A percentile compares a stretch with the other conserved stretches of the same genome.
Conservation (phyloP, 805 yeast genomes). For the Hemisphaericaspora nanyangensis region DNA sequence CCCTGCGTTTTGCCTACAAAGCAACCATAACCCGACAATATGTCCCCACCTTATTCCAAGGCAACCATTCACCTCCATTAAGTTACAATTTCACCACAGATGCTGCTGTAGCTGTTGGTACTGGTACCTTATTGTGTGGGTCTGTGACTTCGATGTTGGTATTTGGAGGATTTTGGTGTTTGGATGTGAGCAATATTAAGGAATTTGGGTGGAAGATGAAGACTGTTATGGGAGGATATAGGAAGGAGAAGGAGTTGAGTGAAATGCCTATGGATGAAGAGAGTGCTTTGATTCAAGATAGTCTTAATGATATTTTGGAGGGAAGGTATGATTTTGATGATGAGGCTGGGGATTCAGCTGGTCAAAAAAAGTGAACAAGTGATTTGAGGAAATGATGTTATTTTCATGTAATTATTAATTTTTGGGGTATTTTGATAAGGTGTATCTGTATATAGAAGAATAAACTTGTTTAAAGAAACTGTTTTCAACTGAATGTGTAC, state of each 20-base stretch:
- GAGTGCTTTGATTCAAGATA: slow-evolving; percentile 52
- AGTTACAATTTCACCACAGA: slow-evolving; percentile 71
- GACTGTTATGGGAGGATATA: slow-evolving; percentile 62
- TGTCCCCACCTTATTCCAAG: slow-evolving; percentile 73
- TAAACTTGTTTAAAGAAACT: too few species aligned
- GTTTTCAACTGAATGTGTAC: too few species aligned
- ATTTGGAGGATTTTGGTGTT: slow-evolving; percentile 76
- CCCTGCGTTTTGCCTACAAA: slow-evolving; percentile 71
- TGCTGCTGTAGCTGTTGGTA: slow-evolving; percentile 79
- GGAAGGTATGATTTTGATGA: slow-evolving; percentile 36
- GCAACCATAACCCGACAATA: slow-evolving; percentile 72
- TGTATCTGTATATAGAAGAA: too few species aligned
- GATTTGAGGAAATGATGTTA: too few species aligned
- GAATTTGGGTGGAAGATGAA: slow-evolving; percentile 75
- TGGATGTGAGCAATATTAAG: slow-evolving; percentile 62
- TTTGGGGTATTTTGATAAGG: too few species aligned
- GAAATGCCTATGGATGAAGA: slow-evolving; percentile 51
- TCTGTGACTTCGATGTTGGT: slow-evolving; percentile 68
- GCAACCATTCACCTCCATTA: slow-evolving; percentile 83
- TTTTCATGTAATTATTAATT: too few species aligned
- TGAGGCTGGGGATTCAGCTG: too few species aligned
- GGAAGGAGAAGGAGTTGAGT: slow-evolving; percentile 46
- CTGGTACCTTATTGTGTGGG: slow-evolving; percentile 73
- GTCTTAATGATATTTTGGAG: slow-evolving; percentile 47
- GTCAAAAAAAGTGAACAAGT: too few species aligned